Evolutionary conservation across 129 eudicot genomes (phyloP), one percentile per base, ranked within the genome.

Genomic region (Centrapalus pauciflorus): DNA sequence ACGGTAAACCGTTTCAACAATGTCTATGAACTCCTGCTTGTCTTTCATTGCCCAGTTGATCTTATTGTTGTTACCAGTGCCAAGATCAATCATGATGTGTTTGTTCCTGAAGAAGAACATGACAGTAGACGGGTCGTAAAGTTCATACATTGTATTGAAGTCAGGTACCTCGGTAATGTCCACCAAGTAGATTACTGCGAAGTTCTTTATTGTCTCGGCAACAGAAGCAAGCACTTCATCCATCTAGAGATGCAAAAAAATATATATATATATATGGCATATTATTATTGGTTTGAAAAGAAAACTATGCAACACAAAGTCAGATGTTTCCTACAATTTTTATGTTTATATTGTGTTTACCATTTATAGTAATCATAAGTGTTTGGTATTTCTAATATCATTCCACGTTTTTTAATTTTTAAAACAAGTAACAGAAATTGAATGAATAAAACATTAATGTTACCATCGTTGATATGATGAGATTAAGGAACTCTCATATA

Each of bases 31-130:
- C 77, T 91, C 98, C 55, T 91, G 98, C 75, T 90, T 90, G 74
- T 87, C 90, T 79, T 90, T 90, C 80, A 90, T 77, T 27, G 97
- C 97, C 97, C 97, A 90, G 52, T 90, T 90, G 76, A 87, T 90
- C 83, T 90, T 90, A 70, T 90, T 90, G 85, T 90, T 90, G 87
- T 90, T 90, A 43, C 95, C 95, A 1, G 95, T 90, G 17, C 95
- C 95, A 54, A 90, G 95, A 78, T 90, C 97, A 49, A 90, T 90
- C 95, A 87, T 87, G 23, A 84, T 84, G 75, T 87, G 95, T 51
- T 87, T 90, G 93, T 87, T 90, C 82, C 97, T 82, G 66, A 90
- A 90, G 61, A 90, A 90, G 86, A 90, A 87, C 97, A 90, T 87
- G 9, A 84, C 73, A 2, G 95, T 90, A 8, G 89, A 90, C 0